Evolutionary conservation across 228 moss, liverwort and hornwort genomes (phyloP).

Genomic region (Sphagnum fallax): DNA sequence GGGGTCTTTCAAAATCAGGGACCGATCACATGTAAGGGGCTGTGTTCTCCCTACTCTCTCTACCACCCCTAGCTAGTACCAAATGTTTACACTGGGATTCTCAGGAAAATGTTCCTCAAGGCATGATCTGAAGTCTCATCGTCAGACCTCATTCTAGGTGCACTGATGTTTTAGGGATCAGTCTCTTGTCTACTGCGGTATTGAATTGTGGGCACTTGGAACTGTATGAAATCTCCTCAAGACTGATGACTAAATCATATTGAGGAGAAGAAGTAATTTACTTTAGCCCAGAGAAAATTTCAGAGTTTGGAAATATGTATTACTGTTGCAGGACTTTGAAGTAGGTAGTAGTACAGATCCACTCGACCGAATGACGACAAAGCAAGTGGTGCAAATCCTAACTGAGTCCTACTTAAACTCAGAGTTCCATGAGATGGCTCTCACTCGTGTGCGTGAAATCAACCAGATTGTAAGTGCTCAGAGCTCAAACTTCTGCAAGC

Average conservation of each 20-base stretch:
- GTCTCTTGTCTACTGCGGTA: too few relatives aligned
- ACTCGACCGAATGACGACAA: constrained; percentile 6
- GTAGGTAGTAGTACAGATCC: constrained; percentile 5
- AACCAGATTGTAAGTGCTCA: not conserved
- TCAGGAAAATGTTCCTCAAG: not conserved
- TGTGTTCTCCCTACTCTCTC: not conserved
- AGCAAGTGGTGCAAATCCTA: constrained; percentile 8
- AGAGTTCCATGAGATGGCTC: not conserved
- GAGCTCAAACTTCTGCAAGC: not conserved
- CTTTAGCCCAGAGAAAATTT: too few relatives aligned
- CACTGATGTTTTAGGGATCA: too few relatives aligned
- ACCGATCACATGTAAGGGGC: constrained; percentile 5
- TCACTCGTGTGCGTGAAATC: constrained; percentile 7
- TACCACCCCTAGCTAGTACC: not conserved
- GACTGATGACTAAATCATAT: too few relatives aligned
- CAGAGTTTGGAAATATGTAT: too few relatives aligned
- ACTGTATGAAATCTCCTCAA: too few relatives aligned
- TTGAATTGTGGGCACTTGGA: too few relatives aligned
- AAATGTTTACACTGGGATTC: not conserved
- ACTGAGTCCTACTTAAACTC: constrained; percentile 5
- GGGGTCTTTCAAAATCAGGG: constrained; percentile 47
- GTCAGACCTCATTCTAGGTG: too few relatives aligned
- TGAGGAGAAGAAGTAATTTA: too few relatives aligned
- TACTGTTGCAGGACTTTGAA: constrained; percentile 8
- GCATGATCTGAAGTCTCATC: too few relatives aligned